A percentile compares a stretch with the other conserved stretches of the same genome.
Evolutionary conservation across 108 stramenopile genomes (phyloP).

Genomic region (Aureococcus anophagefferens): DNA sequence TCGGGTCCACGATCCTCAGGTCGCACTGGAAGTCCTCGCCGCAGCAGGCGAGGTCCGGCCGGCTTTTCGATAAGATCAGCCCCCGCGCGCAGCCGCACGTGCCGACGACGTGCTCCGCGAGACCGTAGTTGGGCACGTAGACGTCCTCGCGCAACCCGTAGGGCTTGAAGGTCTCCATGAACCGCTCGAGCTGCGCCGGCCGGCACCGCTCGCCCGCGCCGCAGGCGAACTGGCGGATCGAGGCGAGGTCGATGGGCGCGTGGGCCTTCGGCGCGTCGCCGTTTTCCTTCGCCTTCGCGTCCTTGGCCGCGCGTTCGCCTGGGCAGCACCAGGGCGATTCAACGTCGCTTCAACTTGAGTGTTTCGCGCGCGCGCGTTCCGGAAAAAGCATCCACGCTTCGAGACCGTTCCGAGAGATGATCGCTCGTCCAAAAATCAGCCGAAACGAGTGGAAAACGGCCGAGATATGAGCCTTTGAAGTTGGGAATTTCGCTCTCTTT

Average conservation of each 20-base stretch:
- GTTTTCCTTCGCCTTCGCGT: too few relatives aligned
- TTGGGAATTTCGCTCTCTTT: too few relatives aligned
- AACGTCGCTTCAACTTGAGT: too few relatives aligned
- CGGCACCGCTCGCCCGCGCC: neutral
- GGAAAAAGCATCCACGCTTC: too few relatives aligned
- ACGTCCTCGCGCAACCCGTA: conserved; percentile 40
- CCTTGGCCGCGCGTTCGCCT: too few relatives aligned
- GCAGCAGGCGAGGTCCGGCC: neutral
- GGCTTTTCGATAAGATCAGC: neutral
- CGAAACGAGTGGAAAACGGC: too few relatives aligned
- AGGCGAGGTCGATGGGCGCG: neutral
- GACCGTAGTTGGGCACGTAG: conserved; percentile 85
- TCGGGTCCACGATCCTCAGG: conserved; percentile 18
- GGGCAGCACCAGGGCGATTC: too few relatives aligned
- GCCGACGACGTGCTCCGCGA: conserved; percentile 97
- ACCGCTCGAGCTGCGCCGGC: neutral
- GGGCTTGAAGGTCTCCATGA: neutral
- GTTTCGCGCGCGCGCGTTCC: too few relatives aligned
- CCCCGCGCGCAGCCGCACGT: conserved; percentile 41
- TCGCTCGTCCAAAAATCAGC: too few relatives aligned
- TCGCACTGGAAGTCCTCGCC: neutral
- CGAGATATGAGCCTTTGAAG: too few relatives aligned
- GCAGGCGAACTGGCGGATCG: neutral
- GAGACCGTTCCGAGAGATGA: too few relatives aligned
- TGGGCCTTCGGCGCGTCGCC: too few relatives aligned